Evolutionary conservation across 2,329 filamentous ascomycete species (phyloP), one percentile per base, ranked within the genome.

Genomic region (Monosporascus sp.): DNA sequence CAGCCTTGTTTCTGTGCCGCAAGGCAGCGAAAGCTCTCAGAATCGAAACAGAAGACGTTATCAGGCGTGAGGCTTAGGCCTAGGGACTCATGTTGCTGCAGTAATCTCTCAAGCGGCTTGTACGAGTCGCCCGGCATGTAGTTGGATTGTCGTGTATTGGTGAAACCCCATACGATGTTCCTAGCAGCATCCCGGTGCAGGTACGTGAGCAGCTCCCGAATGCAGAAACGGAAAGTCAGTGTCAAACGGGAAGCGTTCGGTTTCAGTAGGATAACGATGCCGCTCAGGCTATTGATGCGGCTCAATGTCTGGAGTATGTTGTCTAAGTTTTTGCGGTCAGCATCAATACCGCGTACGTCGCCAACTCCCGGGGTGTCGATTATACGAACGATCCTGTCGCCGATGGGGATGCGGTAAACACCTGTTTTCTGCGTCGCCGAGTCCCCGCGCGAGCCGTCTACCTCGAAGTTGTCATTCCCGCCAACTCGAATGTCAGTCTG

Each of bases 351-450:
- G 7, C 71, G 64, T 2, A 70, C 73, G 49, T 76, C 72, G 3
- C 72, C 71, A 8, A 75, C 71, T 0, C 73, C 73, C 0, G 73
- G 73, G 0, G 74, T 75, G 53, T 76, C 73, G 45, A 75, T 74
- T 7, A 75, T 58, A 7, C 72, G 67, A 35, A 73, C 54, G 2
- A 62, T 63, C 1, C 55, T 58, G 35, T 54, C 46, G 5, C 65
- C 66, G 1, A 71, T 58, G 5, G 55, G 58, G 22, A 74, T 56
- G 0, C 63, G 53, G 51, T 74, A 70, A 1, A 70, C 68, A 0
- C 57, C 56, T 0, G 70, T 68, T 43, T 63, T 55, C 51, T 73
- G 71, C 0, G 72, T 75, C 1, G 72, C 71, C 0, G 72, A 74
- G 14, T 63, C 52, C 0, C 70, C 72, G 0, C 44, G 59, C 7